Percentiles rank a stretch among this genome's conserved stretches.
These are phyloP conservation scores for Candida parachauliodes DNA, from an alignment of 805 yeast genomes.

Conservation along the genomic window DNA sequence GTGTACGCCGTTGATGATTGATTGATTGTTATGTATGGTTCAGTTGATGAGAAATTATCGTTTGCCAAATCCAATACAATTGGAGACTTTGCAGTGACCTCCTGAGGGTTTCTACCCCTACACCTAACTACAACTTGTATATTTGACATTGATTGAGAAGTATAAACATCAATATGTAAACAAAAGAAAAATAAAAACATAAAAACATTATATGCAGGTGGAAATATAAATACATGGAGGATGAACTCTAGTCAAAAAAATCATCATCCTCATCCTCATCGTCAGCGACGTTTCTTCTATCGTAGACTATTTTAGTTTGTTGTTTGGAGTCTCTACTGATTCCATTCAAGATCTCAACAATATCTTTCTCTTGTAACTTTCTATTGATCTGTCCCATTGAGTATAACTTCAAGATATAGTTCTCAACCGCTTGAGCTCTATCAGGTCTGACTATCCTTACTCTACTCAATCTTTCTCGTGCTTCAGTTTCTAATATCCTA, in stretches of 20 bases:
- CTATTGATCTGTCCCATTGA: conserved; percentile 72
- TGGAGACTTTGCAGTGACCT: conserved; percentile 42
- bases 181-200: conserved; percentile 4
- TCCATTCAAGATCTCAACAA: conserved; percentile 80
- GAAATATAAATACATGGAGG: neutral
- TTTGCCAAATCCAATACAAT: conserved; percentile 46
- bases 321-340: conserved; percentile 68
- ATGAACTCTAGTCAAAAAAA: conserved; percentile 11
- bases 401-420: conserved; percentile 66
- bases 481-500: conserved; percentile 75
- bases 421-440: conserved; percentile 84
- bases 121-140: conserved; percentile 56
- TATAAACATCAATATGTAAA: conserved; percentile 7
- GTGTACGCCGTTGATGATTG: conserved; percentile 10
- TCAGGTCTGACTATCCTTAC: conserved; percentile 89
- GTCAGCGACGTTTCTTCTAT: conserved; percentile 43
- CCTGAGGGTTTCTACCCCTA: conserved; percentile 46
- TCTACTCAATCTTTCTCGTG: conserved; percentile 82
- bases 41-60: conserved; percentile 22
- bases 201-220: conserved; percentile 4
- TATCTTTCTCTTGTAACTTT: conserved; percentile 75
- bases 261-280: conserved; percentile 31
- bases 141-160: conserved; percentile 23
- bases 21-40: conserved; percentile 17
- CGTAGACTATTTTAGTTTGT: conserved; percentile 56